phyloP scores from a whole-genome alignment of 768 basidiomycete species.

The Russula brevipes region DNA sequence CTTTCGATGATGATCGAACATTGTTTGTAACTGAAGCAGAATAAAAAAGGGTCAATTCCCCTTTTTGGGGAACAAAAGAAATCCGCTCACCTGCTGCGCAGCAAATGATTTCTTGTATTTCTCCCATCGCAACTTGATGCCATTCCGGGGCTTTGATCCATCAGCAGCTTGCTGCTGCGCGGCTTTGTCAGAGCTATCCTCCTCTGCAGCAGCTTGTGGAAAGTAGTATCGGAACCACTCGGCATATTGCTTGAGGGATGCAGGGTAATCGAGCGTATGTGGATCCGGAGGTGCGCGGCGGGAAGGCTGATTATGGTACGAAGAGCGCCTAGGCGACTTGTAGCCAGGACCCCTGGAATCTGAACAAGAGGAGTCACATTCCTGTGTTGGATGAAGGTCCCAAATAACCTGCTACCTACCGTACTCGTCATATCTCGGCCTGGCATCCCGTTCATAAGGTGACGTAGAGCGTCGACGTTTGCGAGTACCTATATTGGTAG shows the following conservation, averaged over 20 bases:
- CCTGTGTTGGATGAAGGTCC: slow-evolving; percentile 19
- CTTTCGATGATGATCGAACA: slow-evolving; percentile 92
- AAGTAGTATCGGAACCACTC: slow-evolving; percentile 82
- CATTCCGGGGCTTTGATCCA: slow-evolving; percentile 77
- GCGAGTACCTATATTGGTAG: slow-evolving; percentile 43
- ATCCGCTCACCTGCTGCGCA: slow-evolving; percentile 69
- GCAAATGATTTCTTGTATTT: slow-evolving; percentile 91
- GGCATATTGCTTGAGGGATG: slow-evolving; percentile 75
- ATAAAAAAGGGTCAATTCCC: slow-evolving; percentile 8
- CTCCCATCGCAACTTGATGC: slow-evolving; percentile 82
- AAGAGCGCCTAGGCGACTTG: slow-evolving; percentile 55
- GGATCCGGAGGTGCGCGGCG: slow-evolving; percentile 68
- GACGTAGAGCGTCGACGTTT: slow-evolving; percentile 77
- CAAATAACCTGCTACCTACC: slow-evolving; percentile 43
- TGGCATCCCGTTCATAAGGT: slow-evolving; percentile 76
- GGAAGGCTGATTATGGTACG: slow-evolving; percentile 45
- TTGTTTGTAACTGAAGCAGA: slow-evolving; percentile 69
- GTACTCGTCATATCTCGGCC: slow-evolving; percentile 80
- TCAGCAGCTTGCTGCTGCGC: slow-evolving; percentile 81
- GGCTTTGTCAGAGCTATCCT: slow-evolving; percentile 78
- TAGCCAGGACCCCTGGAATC: slow-evolving; percentile 63
- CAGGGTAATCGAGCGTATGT: slow-evolving; percentile 76
- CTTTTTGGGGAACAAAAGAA: neutral
- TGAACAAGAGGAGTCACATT: slow-evolving; percentile 41
- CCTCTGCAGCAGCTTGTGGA: slow-evolving; percentile 72